These are phyloP conservation scores for Gonapodya prolifera DNA, from an alignment of 192 early-diverging fungal genomes.

Conservation along the genomic window DNA sequence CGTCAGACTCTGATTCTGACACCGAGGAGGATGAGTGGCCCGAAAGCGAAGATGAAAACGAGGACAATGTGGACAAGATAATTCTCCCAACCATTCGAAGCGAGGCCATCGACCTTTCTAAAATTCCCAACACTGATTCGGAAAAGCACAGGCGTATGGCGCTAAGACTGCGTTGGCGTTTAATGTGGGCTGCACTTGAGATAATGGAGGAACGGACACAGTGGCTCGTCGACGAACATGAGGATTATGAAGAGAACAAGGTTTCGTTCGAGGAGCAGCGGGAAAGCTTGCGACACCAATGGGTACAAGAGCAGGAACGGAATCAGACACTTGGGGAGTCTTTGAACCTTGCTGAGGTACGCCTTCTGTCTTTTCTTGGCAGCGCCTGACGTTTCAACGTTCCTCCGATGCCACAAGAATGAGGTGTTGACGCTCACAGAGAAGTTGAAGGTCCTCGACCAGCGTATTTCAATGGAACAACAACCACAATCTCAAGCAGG, in stretches of 20 bases:
- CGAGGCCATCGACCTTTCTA: background rate
- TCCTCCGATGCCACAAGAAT: background rate
- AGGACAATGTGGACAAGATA: background rate
- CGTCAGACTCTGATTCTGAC: background rate
- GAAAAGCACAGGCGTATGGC: background rate
- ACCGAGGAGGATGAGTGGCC: background rate
- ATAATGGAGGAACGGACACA: background rate
- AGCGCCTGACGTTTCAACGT: background rate
- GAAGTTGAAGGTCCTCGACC: background rate
- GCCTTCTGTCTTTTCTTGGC: background rate
- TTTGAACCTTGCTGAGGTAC: background rate
- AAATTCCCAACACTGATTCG: background rate
- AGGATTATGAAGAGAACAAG: background rate
- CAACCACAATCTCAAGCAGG: background rate
- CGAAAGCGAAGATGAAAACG: background rate
- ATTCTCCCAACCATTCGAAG: background rate
- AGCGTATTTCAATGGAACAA: background rate
- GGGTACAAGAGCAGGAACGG: background rate
- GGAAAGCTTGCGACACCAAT: background rate
- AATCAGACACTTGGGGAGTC: background rate
- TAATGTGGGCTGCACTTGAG: background rate
- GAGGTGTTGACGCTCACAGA: background rate
- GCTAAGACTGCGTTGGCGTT: background rate
- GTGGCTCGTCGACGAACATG: background rate
- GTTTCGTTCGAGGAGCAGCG: background rate